Base-by-base conservation (phyloP, 768 basidiomycete genomes). In the Boletus barrowsii region DNA sequence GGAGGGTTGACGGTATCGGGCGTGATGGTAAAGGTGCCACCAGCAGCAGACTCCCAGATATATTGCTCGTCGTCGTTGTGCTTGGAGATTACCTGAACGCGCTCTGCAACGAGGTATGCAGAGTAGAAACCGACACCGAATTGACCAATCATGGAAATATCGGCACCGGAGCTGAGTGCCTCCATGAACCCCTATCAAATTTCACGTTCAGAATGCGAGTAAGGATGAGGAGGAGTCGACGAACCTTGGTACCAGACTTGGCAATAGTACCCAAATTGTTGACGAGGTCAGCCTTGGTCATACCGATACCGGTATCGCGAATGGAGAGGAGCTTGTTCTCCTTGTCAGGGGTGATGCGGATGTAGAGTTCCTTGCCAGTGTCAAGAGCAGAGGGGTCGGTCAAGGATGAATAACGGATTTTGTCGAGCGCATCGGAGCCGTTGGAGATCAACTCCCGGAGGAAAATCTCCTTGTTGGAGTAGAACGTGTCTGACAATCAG, bases 121-220 rank as follows among this genome's bases (percentile, higher is more conserved):
- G 96, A 98, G 86, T 99, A 98, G 87, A 98, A 98, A 80, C 96
- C 96, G 74, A 99, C 96, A 94, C 96, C 93, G 75, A 97, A 96
- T 79, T 95, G 91, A 76, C 93, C 93, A 68, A 96, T 97, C 95
- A 98, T 98, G 67, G 89, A 90, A 57, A 92, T 91, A 67, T 92
- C 89, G 53, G 90, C 90, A 60, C 90, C 90, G 33, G 89, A 89
- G 71, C 79, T 85, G 58, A 98, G 83, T 50, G 97, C 96, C 81
- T 99, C 96, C 96, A 99, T 98, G 84, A 99, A 99, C 56, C 94
- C 95, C 90, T 95, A 58, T 29, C 49, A 30, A 54, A 50, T 10
- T 29, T 9, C 32, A 13, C 26, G 53, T 55, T 61, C 29, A 63
- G 41, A 58, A 51, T 44, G 10, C 18, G 33, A 45, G 58, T 1